phyloP scores from a whole-genome alignment of 108 stramenopile species.

The Skeletonema grethae region DNA sequence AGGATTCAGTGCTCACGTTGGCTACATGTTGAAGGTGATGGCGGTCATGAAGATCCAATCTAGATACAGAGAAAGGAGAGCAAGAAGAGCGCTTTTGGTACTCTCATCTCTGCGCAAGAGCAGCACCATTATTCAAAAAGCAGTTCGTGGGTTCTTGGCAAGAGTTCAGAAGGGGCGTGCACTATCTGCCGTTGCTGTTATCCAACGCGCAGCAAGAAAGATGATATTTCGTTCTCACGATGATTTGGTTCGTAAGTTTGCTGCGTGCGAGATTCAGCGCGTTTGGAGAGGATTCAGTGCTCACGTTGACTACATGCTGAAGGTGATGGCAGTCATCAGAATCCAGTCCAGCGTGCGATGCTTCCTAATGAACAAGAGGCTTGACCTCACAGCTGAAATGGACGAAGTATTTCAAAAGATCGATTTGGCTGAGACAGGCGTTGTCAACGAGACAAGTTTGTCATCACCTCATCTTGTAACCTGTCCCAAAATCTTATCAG shows the following conservation, averaged over 20 bases:
- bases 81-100: neutral
- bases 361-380: conserved; percentile 11
- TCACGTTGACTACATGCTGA: conserved; percentile 38
- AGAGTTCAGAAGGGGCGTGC: conserved; percentile 7
- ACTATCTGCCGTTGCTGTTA: neutral
- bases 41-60: conserved; percentile 40
- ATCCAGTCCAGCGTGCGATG: conserved; percentile 53
- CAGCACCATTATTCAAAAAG: conserved; percentile 27
- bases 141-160: conserved; percentile 38
- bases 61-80: neutral
- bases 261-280: conserved; percentile 72
- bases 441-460: neutral
- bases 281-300: conserved; percentile 68
- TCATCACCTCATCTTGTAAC: neutral
- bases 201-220: conserved; percentile 3
- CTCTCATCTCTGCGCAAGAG: conserved; percentile 1
- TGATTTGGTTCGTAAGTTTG: conserved; percentile 34
- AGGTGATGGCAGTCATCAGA: conserved; percentile 38
- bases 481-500: neutral
- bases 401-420: neutral
- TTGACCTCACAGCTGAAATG: neutral
- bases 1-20: conserved; percentile 20
- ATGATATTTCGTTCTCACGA: conserved; percentile 20
- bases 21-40: conserved; percentile 19
- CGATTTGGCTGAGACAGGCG: neutral